phyloP scores from a whole-genome alignment of 257 asterid species.

The Nemophila menziesii region DNA sequence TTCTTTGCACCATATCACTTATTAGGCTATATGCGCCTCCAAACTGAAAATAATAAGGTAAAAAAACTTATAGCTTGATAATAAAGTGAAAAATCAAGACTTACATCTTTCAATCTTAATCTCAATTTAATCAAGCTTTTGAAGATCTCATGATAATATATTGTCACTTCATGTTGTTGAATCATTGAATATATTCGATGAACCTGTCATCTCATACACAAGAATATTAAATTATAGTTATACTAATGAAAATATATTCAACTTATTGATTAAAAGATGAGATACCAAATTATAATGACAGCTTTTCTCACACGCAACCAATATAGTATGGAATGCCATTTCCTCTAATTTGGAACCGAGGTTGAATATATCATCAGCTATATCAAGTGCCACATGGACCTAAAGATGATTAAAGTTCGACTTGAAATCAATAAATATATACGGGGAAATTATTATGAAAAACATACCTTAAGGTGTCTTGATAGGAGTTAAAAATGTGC shows the following conservation, averaged over 20 bases:
- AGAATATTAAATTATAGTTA: slow-evolving; percentile 16
- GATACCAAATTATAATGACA: slow-evolving; percentile 69
- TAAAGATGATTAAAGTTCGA: too few relatives aligned
- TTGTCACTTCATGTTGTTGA: slow-evolving; percentile 34
- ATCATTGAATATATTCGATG: slow-evolving; percentile 50
- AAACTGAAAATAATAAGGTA: slow-evolving; percentile 31
- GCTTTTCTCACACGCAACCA: slow-evolving; percentile 58
- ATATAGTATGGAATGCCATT: slow-evolving; percentile 43
- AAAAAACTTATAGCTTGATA: not conserved
- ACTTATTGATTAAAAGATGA: slow-evolving; percentile 13
- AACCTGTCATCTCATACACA: slow-evolving; percentile 41
- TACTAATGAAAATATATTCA: too few relatives aligned
- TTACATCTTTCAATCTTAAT: slow-evolving; percentile 83
- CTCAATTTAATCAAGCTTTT: slow-evolving; percentile 49
- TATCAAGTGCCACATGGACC: slow-evolving; percentile 71
- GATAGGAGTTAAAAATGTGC: too few relatives aligned
- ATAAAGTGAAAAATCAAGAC: slow-evolving; percentile 13
- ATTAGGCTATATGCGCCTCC: slow-evolving; percentile 76
- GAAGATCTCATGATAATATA: slow-evolving; percentile 55
- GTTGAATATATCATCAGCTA: slow-evolving; percentile 44
- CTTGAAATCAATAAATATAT: too few relatives aligned
- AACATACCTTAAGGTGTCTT: slow-evolving; percentile 50
- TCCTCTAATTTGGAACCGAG: slow-evolving; percentile 38
- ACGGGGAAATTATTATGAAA: too few relatives aligned
- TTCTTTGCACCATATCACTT: slow-evolving; percentile 34